Evolutionary conservation across 805 yeast species (phyloP).

Genomic region (Komagataella populi): DNA sequence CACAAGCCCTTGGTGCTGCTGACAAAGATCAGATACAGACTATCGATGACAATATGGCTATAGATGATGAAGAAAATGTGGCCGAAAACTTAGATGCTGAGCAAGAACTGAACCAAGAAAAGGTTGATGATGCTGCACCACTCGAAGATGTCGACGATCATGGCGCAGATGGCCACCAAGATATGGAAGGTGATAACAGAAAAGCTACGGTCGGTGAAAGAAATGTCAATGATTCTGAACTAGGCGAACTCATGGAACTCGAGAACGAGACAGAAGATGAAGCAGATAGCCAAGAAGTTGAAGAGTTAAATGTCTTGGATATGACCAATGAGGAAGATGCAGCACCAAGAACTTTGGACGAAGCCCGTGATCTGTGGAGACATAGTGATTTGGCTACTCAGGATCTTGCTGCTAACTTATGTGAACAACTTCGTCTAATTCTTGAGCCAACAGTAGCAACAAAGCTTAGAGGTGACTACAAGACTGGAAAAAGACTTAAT

Average conservation of each 20-base stretch:
- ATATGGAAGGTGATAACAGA: constrained; percentile 11
- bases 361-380: constrained; percentile 72
- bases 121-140: constrained; percentile 16
- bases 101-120: constrained; percentile 18
- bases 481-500: constrained; percentile 91
- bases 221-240: constrained; percentile 26
- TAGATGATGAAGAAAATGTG: constrained; percentile 49
- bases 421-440: constrained; percentile 88
- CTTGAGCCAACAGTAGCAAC: constrained; percentile 96
- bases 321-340: constrained; percentile 11
- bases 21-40: constrained; percentile 64
- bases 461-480: constrained; percentile 87
- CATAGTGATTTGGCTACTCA: constrained; percentile 73
- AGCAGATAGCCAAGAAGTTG: constrained; percentile 11
- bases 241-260: constrained; percentile 10
- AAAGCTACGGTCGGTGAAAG: constrained; percentile 19
- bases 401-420: constrained; percentile 73
- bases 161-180: constrained; percentile 17
- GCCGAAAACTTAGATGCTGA: constrained; percentile 10
- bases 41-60: constrained; percentile 69
- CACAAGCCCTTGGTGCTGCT: constrained; percentile 91
- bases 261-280: constrained; percentile 20
- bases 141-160: constrained; percentile 12
- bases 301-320: constrained; percentile 6
- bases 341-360: constrained; percentile 43